Base-by-base conservation (phyloP, 164 flowering plant species). In the Cinnamomum micranthum region DNA sequence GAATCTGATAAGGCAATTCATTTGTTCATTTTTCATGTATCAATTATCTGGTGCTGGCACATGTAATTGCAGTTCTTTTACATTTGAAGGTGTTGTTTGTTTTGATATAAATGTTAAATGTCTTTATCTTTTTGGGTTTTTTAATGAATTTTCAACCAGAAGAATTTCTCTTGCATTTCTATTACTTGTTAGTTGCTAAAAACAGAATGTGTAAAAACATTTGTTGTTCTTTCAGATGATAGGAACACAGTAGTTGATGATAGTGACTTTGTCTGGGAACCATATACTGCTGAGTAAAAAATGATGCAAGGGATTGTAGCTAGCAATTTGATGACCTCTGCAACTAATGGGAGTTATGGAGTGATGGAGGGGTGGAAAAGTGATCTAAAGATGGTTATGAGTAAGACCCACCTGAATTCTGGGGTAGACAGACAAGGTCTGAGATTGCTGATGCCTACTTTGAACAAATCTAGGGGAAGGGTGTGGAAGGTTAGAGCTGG, bases 401-500 rank as follows among this genome's bases (percentile, higher is more conserved):
- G 67, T 69, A 81, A 76, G 71, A 62, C 77, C 64, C 82, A 78
- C 20, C 27, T 79, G 41, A 62, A 47, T 66, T 73, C 75, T 62
- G 79, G 84, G 69, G 24, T 66, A 69, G 81, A 70, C 52, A 78
- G 86, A 59, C 82, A 76, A 35, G 66, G 77, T 23, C 69, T 65
- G 68, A 79, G 77, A 10, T 72, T 77, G 3, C 80, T 77, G 47
- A 73, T 80, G 52, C 72, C 63, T 1, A 78, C 77, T 4, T 55
- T 73, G 33, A 65, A 75, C 55, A 59, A 72, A 69, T 65, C 73
- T 58, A 79, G 77, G 69, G 75, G 60, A 51, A 78, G 87, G 71
- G 76, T 71, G 68, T 52, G 82, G 73, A 89, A 77, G 82, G 92
- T 83, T 73, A 68, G 76, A 71, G 96, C 96, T 76, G 89, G 91